Evolutionary conservation across 495 filamentous ascomycete species (phyloP), one percentile per base, ranked within the genome.

Genomic region (Articulospora tetracladia): DNA sequence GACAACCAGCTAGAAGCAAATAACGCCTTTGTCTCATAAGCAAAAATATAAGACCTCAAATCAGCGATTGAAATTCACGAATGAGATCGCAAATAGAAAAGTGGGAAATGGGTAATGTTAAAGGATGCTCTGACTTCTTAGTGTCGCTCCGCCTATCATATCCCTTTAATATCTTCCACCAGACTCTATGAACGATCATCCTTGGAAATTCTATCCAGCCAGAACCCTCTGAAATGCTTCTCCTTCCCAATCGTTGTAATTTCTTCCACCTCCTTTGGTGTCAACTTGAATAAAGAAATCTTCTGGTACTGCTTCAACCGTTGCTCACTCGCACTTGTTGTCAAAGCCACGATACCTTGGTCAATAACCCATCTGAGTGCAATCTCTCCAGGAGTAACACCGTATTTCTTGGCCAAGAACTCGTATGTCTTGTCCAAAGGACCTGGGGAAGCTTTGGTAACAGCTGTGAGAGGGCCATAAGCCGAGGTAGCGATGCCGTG

Each of bases 301-400:
- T 71, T 76, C 12, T 76, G 69, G 66, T 89, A 93, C 58, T 80
- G 79, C 61, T 77, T 79, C 68, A 97, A 63, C 51, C 91, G 73
- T 59, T 86, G 72, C 73, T 93, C 86, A 60, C 82, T 95, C 34
- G 75, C 73, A 69, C 85, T 92, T 19, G 92, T 96, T 1, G 91
- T 95, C 61, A 96, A 73, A 0, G 83, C 75, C n/a, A 93, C 83
- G 53, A 88, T 73, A 41, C 86, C 90, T 68, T 91, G 89, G 62
- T 97, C 90, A 32, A 96, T 72, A 27, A 80, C 82, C 92, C 92
- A 97, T 57, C 92, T 72, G 60, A 96, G 65, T 20, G 79, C 76
- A 54, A 96, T 78, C 60, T 93, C 90, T 0, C 77, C 80, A 57
- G 85, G 78, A 15, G 73, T 79, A 24, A 95, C 92, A 3, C 78